These are phyloP conservation scores for Posidonia oceanica DNA, from an alignment of 116 monocot species.

Conservation along the genomic window DNA sequence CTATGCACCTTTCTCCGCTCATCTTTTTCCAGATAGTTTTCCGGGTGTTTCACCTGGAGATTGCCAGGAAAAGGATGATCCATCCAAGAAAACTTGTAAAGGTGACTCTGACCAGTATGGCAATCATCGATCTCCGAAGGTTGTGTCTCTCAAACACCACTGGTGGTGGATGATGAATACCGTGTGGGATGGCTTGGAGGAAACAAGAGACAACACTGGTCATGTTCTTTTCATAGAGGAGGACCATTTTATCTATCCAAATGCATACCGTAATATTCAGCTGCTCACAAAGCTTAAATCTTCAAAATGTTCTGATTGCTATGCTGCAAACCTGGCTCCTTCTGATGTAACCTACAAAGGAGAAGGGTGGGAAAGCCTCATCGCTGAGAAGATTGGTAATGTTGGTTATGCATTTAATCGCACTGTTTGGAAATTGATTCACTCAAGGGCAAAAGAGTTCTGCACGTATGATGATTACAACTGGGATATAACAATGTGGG, in stretches of 20 bases:
- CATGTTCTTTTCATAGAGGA: slow-evolving; percentile 95
- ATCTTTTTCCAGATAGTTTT: slow-evolving; percentile 59
- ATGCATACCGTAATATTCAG: slow-evolving; percentile 83
- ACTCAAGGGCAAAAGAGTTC: slow-evolving; percentile 71
- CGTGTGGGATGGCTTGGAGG: slow-evolving; percentile 87
- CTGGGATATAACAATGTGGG: slow-evolving; percentile 99
- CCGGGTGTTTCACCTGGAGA: slow-evolving; percentile 70
- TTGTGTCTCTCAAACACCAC: slow-evolving; percentile 95
- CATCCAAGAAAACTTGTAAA: slow-evolving; percentile 38
- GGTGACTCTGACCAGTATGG: slow-evolving; percentile 85
- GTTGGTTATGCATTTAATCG: slow-evolving; percentile 88
- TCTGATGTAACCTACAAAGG: slow-evolving; percentile 83
- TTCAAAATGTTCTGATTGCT: slow-evolving; percentile 61
- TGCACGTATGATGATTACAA: slow-evolving; percentile 94
- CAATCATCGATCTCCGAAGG: slow-evolving; percentile 76
- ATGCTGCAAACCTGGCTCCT: slow-evolving; percentile 84
- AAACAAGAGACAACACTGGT: slow-evolving; percentile 45
- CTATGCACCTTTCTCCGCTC: slow-evolving; percentile 87
- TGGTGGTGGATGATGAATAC: slow-evolving; percentile 99
- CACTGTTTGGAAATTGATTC: slow-evolving; percentile 90
- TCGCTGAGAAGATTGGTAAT: slow-evolving; percentile 95
- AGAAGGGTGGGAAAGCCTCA: slow-evolving; percentile 57
- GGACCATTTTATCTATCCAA: slow-evolving; percentile 89
- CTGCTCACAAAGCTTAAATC: slow-evolving; percentile 51
- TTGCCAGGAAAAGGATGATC: slow-evolving; percentile 51